Base-by-base conservation (phyloP, 768 basidiomycete genomes). In the Podaxis sp. region DNA sequence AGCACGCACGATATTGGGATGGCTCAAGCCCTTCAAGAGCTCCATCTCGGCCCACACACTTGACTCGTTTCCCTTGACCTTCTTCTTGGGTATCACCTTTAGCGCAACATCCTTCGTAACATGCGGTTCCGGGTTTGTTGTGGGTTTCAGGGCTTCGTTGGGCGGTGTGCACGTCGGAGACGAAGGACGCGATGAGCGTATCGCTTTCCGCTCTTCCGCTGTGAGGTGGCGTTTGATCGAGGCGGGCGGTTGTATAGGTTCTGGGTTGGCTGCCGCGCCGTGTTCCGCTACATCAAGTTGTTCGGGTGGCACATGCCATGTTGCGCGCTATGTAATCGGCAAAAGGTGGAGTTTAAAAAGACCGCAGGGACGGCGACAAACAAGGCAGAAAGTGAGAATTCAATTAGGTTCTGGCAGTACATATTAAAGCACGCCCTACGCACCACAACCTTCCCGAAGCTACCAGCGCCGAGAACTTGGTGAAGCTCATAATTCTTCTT, bases 41-140 rank as follows among this genome's bases (percentile, higher is more conserved):
- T 93, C 86, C 89, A 98, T 96, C 76, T 99, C 97, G 5, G 86
- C 83, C 86, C 92, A 93, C 0, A 98, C 94, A 55, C 84, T 86
- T 47, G 78, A 82, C 70, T 95, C 93, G 67, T 95, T 93, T 9
- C 92, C 91, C 71, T 93, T 94, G 57, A 97, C 93, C 67, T 92
- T 91, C 76, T 96, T 95, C 83, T 98, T 98, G 4, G 90, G 82
- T 59, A 99, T 97, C 61, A 95, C 83, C 76, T 97, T 97, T 65
- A 90, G 74, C 4, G 91, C 92, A 1, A 94, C 91, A 4, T 91
- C 89, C 69, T 91, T 87, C 14, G 76, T 82, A 14, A 83, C 66
- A 1, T 76, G 73, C 4, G 76, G 72, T n/a, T 59, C 62, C 0
- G 64, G 52, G 18, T 66, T 61, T 13, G 71, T 61, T 36, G 73